Evolutionary conservation across 257 asterid species (phyloP).

Genomic region (Verbena officinalis): DNA sequence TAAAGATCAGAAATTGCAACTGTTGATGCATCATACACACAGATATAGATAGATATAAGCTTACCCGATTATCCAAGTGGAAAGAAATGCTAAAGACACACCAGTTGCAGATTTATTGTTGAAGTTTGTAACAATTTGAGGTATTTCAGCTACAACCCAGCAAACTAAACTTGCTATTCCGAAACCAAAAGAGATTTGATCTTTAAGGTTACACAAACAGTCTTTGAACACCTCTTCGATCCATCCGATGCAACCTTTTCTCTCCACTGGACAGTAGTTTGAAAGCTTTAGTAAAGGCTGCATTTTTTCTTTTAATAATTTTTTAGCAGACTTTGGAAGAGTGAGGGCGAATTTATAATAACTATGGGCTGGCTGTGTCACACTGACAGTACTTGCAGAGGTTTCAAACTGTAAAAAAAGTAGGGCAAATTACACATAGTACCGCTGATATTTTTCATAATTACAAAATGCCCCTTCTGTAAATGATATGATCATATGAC

Average conservation of each 20-base stretch:
- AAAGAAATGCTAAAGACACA: slow-evolving; percentile 55
- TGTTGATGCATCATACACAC: too few relatives aligned
- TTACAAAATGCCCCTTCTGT: too few relatives aligned
- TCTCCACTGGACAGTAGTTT: slow-evolving; percentile 26
- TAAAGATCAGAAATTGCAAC: too few relatives aligned
- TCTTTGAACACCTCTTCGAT: slow-evolving; percentile 42
- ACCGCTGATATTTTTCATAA: too few relatives aligned
- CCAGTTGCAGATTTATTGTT: slow-evolving; percentile 53
- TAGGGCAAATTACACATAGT: too few relatives aligned
- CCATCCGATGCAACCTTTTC: slow-evolving; percentile 42
- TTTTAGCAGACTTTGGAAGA: too few relatives aligned
- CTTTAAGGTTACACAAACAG: slow-evolving; percentile 49
- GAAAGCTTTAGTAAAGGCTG: neutral
- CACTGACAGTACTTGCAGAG: too few relatives aligned
- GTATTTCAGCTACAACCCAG: slow-evolving; percentile 69
- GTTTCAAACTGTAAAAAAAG: too few relatives aligned
- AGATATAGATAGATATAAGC: too few relatives aligned
- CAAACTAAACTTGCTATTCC: slow-evolving; percentile 49
- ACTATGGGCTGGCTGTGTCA: too few relatives aligned
- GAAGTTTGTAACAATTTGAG: slow-evolving; percentile 60
- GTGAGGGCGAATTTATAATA: too few relatives aligned
- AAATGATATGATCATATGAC: too few relatives aligned
- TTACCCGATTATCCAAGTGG: slow-evolving; percentile 65
- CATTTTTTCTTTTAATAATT: neutral
- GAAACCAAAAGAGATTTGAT: slow-evolving; percentile 53